phyloP scores from a whole-genome alignment of 2,329 filamentous ascomycete genomes.

The Calonectria montana region DNA sequence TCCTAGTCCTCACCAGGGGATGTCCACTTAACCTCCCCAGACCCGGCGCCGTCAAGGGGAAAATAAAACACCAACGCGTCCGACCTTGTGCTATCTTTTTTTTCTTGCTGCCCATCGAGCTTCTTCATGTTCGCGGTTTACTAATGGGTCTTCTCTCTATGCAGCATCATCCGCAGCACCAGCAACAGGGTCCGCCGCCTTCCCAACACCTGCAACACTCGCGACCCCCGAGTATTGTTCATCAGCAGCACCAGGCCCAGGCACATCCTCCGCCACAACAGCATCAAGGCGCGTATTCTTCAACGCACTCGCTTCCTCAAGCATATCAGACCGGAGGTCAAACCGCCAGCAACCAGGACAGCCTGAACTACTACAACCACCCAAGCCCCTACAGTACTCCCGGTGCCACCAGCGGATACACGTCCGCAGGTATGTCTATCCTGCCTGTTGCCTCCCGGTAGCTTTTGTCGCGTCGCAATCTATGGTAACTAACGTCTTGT shows the following conservation, averaged over 20 bases:
- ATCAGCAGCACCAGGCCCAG: constrained; percentile 78
- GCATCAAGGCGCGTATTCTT: constrained; percentile 75
- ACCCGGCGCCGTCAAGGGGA: constrained; percentile 59
- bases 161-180: constrained; percentile 82
- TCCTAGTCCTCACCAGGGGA: constrained; percentile 61
- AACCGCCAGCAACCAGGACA: constrained; percentile 72
- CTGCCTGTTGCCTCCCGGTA: constrained; percentile 1
- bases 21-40: constrained; percentile 53
- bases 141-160: constrained; percentile 72
- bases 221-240: constrained; percentile 77
- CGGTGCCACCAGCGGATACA: constrained; percentile 84
- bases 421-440: constrained; percentile 79
- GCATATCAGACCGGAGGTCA: constrained; percentile 77
- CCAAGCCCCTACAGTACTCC: constrained; percentile 86
- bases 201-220: constrained; percentile 76
- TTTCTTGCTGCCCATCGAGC: constrained; percentile 47
- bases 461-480: constrained; percentile 22
- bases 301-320: constrained; percentile 72
- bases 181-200: constrained; percentile 78
- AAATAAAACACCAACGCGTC: constrained; percentile 64
- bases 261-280: constrained; percentile 72
- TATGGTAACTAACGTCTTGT: constrained; percentile 31
- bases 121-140: constrained; percentile 54
- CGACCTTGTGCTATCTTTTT: constrained; percentile 53
- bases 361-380: constrained; percentile 79